A percentile compares a stretch with the other conserved stretches of the same genome.
phyloP scores from a whole-genome alignment of 768 basidiomycete species.

The Russula lepida region DNA sequence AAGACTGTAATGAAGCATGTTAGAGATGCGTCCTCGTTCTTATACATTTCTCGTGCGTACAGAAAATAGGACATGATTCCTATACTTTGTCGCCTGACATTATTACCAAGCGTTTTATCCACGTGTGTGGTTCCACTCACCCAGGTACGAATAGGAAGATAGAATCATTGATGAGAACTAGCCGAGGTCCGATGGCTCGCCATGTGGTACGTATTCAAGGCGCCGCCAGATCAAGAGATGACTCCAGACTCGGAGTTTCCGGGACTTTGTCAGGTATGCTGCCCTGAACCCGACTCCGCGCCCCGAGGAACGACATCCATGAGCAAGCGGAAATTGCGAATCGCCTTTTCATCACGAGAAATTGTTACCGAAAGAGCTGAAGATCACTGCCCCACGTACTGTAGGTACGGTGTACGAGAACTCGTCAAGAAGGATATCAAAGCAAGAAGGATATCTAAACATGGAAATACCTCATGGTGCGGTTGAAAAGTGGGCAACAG shows the following conservation, averaged over 20 bases:
- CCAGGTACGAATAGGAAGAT: neutral
- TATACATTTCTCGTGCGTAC: neutral
- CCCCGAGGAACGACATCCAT: neutral
- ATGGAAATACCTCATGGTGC: constrained; percentile 2
- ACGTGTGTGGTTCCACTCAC: neutral
- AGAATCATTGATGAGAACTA: neutral
- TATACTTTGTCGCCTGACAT: neutral
- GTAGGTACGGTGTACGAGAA: constrained; percentile 9
- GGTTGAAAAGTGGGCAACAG: constrained; percentile 4
- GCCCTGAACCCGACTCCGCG: neutral
- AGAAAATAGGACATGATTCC: neutral
- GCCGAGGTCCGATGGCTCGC: neutral
- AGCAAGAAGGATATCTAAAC: neutral
- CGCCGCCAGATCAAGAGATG: neutral
- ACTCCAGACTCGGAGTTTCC: neutral
- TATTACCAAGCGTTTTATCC: neutral
- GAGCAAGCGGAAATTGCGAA: neutral
- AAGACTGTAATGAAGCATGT: neutral
- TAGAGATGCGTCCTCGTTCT: neutral
- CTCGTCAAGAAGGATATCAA: too few species aligned
- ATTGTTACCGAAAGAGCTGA: neutral
- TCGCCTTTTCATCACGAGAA: neutral
- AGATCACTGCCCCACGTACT: neutral
- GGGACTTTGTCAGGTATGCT: neutral
- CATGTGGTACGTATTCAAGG: neutral